Conservation (phyloP, 495 filamentous ascomycete species). For the Penicillium manginii region DNA sequence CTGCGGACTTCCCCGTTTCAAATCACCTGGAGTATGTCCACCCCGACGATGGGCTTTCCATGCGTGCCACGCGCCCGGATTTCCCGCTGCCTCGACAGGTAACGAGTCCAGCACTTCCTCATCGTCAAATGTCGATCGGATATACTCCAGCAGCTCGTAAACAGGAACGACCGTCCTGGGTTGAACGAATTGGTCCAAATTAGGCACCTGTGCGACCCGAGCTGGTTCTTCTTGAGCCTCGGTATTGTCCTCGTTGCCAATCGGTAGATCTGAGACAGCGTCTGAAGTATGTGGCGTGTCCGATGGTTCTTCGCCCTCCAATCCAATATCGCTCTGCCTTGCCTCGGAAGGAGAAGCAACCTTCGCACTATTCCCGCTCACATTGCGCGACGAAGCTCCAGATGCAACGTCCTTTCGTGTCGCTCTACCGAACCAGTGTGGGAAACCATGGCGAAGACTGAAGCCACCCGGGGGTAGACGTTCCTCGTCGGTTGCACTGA, state of each 20-base stretch:
- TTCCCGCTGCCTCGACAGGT: conserved; percentile 79
- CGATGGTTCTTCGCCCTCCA: conserved; percentile 5
- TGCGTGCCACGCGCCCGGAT: conserved; percentile 87
- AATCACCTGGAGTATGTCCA: conserved; percentile 14
- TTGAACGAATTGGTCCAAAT: conserved; percentile 22
- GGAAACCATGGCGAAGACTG: conserved; percentile 86
- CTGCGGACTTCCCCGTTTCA: conserved; percentile 41
- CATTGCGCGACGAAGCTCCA: conserved; percentile 37
- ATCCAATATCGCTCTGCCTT: neutral
- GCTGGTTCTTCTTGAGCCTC: conserved; percentile 10
- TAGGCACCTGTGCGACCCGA: conserved; percentile 21
- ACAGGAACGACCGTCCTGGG: conserved; percentile 38
- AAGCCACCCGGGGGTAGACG: conserved; percentile 85
- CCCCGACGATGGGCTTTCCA: conserved; percentile 71
- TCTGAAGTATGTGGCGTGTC: neutral
- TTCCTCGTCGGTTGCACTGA: conserved; percentile 80
- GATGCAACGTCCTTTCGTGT: conserved; percentile 38
- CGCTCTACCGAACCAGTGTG: conserved; percentile 74
- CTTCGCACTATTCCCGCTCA: conserved; percentile 35
- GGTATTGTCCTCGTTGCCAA: conserved; percentile 7
- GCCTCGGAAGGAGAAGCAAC: neutral
- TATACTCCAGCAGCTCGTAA: conserved; percentile 67
- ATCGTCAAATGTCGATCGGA: conserved; percentile 80
- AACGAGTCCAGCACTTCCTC: conserved; percentile 75
- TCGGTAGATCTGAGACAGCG: neutral